Evolutionary conservation across 306 rosid genomes (phyloP).

Genomic region (Rubus parviflorus): DNA sequence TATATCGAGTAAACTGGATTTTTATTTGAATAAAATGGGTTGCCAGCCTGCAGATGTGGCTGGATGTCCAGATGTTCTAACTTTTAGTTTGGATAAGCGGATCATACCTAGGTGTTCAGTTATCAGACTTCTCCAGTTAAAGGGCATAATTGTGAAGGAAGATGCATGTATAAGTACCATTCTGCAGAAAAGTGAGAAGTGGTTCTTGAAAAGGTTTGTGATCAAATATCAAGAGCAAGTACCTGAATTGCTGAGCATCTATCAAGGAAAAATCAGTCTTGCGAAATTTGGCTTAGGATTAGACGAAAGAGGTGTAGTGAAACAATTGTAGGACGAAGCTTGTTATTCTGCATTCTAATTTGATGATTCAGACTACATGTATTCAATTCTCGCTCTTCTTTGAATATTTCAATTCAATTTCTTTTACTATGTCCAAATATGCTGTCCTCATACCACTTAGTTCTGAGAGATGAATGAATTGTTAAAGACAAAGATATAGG

Average conservation of each 20-base stretch:
- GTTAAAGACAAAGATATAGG: no score
- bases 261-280: background rate
- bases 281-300: background rate
- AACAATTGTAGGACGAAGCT: background rate
- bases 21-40: slow-evolving; percentile 35
- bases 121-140: slow-evolving; percentile 26
- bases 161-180: background rate
- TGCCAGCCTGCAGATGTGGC: slow-evolving; percentile 26
- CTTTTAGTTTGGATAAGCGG: slow-evolving; percentile 32
- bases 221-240: slow-evolving; percentile 5
- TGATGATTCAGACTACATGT: background rate
- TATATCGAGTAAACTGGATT: slow-evolving; percentile 21
- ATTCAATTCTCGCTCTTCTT: background rate
- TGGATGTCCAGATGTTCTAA: slow-evolving; percentile 2
- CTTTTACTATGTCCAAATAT: background rate
- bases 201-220: slow-evolving; percentile 7
- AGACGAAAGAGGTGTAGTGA: background rate
- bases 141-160: slow-evolving; percentile 8
- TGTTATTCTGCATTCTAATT: background rate
- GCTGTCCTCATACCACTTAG: no score
- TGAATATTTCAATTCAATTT: background rate
- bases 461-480: no score
- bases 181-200: background rate
- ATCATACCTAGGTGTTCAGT: slow-evolving; percentile 47
- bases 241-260: slow-evolving; percentile 2